A percentile compares a stretch with the other conserved stretches of the same genome.
phyloP scores from a whole-genome alignment of 2,329 filamentous ascomycete species.

The Epicoccum sorghinum region DNA sequence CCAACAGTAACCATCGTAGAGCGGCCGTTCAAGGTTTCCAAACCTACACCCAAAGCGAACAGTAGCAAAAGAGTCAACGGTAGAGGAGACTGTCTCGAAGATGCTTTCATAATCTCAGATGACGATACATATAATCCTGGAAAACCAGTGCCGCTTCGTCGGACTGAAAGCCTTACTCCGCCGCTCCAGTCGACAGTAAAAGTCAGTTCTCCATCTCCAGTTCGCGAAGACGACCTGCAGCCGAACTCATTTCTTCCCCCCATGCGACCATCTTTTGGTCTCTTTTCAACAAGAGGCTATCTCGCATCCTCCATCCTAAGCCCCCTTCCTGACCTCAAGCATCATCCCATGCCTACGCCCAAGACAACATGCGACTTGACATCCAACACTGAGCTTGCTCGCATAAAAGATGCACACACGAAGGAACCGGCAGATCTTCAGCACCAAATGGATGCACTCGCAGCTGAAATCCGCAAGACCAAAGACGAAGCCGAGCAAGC shows the following conservation, averaged over 20 bases:
- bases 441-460: background rate
- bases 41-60: background rate
- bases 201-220: too few species aligned
- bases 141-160: background rate
- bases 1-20: background rate
- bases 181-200: background rate
- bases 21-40: background rate
- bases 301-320: too few species aligned
- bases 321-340: too few species aligned
- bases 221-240: too few species aligned
- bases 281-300: too few species aligned
- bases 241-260: too few species aligned
- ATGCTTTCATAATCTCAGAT: background rate
- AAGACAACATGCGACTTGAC: background rate
- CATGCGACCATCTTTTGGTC: too few species aligned
- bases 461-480: background rate
- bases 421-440: background rate
- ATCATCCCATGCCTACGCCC: too few species aligned
- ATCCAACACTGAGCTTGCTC: background rate
- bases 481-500: background rate
- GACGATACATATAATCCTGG: background rate
- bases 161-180: background rate
- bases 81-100: background rate
- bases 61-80: slow-evolving; percentile 1
- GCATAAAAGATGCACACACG: background rate